A percentile compares a stretch with the other conserved stretches of the same genome.
These are phyloP conservation scores for Atkinsonella hypoxylon DNA, from an alignment of 2,329 filamentous ascomycete genomes.

Conservation along the genomic window DNA sequence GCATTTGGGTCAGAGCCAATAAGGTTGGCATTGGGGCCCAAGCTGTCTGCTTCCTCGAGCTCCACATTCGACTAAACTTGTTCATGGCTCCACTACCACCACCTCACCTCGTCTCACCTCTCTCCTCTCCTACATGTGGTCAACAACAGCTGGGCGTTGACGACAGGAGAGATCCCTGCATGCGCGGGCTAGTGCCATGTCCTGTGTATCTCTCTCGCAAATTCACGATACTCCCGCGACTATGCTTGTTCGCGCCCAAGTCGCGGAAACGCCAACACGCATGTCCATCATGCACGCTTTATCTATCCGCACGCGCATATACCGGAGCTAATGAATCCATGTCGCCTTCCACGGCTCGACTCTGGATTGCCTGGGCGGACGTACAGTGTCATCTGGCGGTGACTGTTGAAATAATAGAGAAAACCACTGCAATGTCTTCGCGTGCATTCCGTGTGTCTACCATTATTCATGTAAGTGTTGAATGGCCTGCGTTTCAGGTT, in stretches of 20 bases:
- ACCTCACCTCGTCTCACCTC: not conserved
- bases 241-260: not conserved
- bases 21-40: not conserved
- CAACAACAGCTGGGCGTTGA: not conserved
- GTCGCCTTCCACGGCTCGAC: conserved; percentile 1
- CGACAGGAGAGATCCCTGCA: not conserved
- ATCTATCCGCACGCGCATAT: not conserved
- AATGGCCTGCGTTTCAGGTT: conserved; percentile 6
- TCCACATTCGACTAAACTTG: not conserved
- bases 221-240: not conserved
- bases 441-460: not conserved
- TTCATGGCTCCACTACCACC: not conserved
- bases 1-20: not conserved
- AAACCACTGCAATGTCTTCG: not conserved
- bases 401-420: not conserved
- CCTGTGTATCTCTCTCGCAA: not conserved
- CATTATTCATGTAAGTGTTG: not conserved
- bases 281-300: not conserved
- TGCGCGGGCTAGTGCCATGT: not conserved
- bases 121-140: not conserved
- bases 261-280: conserved; percentile 1
- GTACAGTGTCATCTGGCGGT: not conserved
- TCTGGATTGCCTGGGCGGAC: not conserved
- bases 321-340: not conserved
- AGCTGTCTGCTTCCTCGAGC: not conserved